phyloP scores from a whole-genome alignment of 2,329 filamentous ascomycete species.

The Pestalotiopsis fici region DNA sequence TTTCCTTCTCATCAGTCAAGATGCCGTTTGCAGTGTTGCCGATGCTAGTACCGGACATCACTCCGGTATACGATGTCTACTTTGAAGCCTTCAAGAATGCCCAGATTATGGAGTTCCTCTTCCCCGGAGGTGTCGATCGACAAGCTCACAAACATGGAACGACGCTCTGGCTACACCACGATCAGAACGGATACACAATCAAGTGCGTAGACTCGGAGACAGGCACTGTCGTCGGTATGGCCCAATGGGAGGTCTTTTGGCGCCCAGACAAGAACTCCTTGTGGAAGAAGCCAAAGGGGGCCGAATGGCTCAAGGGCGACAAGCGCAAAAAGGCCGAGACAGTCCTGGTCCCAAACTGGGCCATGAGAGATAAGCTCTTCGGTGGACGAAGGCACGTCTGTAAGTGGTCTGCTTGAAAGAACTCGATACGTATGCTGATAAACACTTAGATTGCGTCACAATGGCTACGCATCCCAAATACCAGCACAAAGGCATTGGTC shows the following conservation, averaged over 20 bases:
- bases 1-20: neutral
- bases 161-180: slow-evolving; percentile 11
- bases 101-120: slow-evolving; percentile 15
- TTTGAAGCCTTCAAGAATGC: slow-evolving; percentile 24
- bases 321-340: slow-evolving; percentile 18
- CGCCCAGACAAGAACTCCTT: slow-evolving; percentile 16
- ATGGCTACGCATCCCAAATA: slow-evolving; percentile 25
- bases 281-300: slow-evolving; percentile 20
- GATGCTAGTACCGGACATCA: slow-evolving; percentile 21
- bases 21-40: slow-evolving; percentile 25
- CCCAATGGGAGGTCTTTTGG: slow-evolving; percentile 27
- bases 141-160: slow-evolving; percentile 14
- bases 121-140: slow-evolving; percentile 16
- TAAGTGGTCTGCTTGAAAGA: slow-evolving; percentile 12
- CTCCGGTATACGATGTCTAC: slow-evolving; percentile 23
- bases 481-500: slow-evolving; percentile 20
- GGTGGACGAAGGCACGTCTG: slow-evolving; percentile 22
- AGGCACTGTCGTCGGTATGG: slow-evolving; percentile 25
- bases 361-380: slow-evolving; percentile 25
- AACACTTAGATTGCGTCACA: slow-evolving; percentile 20
- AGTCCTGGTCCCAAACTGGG: slow-evolving; percentile 19
- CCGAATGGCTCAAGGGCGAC: slow-evolving; percentile 22
- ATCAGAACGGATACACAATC: slow-evolving; percentile 18
- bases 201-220: slow-evolving; percentile 25
- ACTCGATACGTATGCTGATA: neutral